A percentile compares a stretch with the other conserved stretches of the same genome.
Conservation (phyloP, 2,329 filamentous ascomycete genomes). For the Calonectria hawksworthii region DNA sequence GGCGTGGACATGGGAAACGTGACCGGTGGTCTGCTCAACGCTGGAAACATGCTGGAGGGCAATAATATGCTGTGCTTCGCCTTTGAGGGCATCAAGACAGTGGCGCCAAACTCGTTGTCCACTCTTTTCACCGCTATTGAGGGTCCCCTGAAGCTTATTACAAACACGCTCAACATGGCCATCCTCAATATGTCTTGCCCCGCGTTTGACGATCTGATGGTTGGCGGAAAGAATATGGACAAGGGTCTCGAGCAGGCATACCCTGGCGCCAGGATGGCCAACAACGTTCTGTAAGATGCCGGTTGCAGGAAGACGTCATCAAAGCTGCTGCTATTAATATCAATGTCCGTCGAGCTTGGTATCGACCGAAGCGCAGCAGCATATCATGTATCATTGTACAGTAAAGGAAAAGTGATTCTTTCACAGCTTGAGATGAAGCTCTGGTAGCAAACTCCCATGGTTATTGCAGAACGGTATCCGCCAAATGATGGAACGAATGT, state of each 20-base stretch:
- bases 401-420: not conserved
- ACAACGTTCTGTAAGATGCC: not conserved
- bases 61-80: constrained; percentile 61
- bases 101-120: constrained; percentile 21
- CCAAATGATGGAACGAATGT: not conserved
- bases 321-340: not conserved
- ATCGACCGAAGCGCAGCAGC: not conserved
- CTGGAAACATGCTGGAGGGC: constrained; percentile 54
- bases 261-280: constrained; percentile 17
- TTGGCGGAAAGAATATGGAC: constrained; percentile 11
- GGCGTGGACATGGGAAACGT: constrained; percentile 58
- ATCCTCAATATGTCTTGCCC: constrained; percentile 17
- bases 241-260: constrained; percentile 5
- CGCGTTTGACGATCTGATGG: constrained; percentile 19
- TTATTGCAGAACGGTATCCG: not conserved
- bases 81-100: constrained; percentile 53
- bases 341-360: not conserved
- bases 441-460: not conserved
- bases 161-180: constrained; percentile 12
- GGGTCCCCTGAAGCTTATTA: constrained; percentile 19
- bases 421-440: not conserved
- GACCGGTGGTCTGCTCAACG: constrained; percentile 61
- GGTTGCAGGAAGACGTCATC: not conserved
- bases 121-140: constrained; percentile 19
- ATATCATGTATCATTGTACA: not conserved